These are phyloP conservation scores for Caloboletus inedulis DNA, from an alignment of 1,284 basidiomycete genomes.

Conservation along the genomic window DNA sequence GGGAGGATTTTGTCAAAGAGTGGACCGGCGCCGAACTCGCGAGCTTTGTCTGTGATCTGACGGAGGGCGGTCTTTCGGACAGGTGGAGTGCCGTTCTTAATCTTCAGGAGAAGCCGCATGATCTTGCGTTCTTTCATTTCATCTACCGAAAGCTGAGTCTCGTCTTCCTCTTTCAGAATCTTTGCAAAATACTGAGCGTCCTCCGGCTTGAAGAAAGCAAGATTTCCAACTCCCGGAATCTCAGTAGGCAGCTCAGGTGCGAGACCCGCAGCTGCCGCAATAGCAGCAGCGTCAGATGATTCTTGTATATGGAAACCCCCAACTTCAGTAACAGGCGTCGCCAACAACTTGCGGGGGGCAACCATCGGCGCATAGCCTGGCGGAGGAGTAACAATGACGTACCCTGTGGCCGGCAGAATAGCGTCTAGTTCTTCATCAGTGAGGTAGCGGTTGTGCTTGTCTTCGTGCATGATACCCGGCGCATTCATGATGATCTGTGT, in stretches of 20 bases:
- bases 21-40: constrained; percentile 98
- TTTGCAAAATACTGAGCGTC: constrained; percentile 98
- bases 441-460: constrained; percentile 93
- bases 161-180: constrained; percentile 92
- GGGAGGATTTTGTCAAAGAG: constrained; percentile 99
- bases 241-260: constrained; percentile 96
- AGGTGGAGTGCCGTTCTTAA: constrained; percentile 99
- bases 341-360: constrained; percentile 76
- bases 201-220: constrained; percentile 98
- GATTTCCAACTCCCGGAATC: constrained; percentile 95
- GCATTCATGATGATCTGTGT: constrained; percentile 82
- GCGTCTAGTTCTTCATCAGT: constrained; percentile 95
- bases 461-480: constrained; percentile 78
- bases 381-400: constrained; percentile 90
- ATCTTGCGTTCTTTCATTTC: constrained; percentile 99
- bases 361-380: constrained; percentile 88
- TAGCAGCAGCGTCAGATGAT: constrained; percentile 82
- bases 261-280: constrained; percentile 86
- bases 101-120: constrained; percentile 98
- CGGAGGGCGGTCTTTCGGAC: constrained; percentile 97
- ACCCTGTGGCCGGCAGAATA: constrained; percentile 85
- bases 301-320: constrained; percentile 97
- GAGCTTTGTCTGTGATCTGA: constrained; percentile 99
- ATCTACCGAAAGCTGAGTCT: constrained; percentile 92
- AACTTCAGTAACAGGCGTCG: constrained; percentile 67